These are phyloP conservation scores for sunflower (Helianthus annuus) DNA, from an alignment of 129 eudicot genomes.

Conservation along the genomic window HanXRQr2.0-SUNRISE NC_035449.2:1225125-1225624, in stretches of 20 bases:
- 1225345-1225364: no score
- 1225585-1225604: conserved; percentile 1
- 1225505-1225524: neutral
- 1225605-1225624: neutral
- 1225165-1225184: conserved; percentile 44
- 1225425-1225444: no score
- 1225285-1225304: neutral
- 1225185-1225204: conserved; percentile 41
- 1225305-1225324: neutral
- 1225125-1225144: conserved; percentile 89
- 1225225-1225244: conserved; percentile 13
- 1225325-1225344: no score
- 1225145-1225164: conserved; percentile 35
- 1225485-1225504: conserved; percentile 1
- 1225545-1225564: neutral
- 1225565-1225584: neutral
- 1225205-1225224: conserved; percentile 32
- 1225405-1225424: no score
- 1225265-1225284: conserved; percentile 11
- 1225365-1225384: no score
- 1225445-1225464: no score
- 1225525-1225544: no score
- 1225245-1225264: neutral
- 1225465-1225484: neutral
- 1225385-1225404: no score